Percentiles rank a stretch among this genome's conserved stretches.
Conservation (phyloP, 2,329 filamentous ascomycete species). For the Hymenoscyphus occultus region DNA sequence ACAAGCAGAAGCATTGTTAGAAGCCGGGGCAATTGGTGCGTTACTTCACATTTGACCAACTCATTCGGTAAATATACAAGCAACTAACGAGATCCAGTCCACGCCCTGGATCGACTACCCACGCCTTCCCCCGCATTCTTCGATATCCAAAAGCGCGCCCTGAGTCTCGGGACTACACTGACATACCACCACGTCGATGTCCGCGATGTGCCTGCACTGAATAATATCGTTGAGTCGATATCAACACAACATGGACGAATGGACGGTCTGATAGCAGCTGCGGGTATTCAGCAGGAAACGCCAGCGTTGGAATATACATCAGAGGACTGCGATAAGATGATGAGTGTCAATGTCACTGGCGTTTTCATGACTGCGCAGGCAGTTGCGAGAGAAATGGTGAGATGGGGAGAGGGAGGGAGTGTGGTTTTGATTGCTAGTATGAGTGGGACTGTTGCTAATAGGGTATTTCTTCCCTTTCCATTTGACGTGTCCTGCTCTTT, state of each 20-base stretch:
- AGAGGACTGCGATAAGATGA: conserved; percentile 71
- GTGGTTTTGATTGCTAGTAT: conserved; percentile 69
- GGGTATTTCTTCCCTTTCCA: conserved; percentile 46
- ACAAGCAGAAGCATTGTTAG: conserved; percentile 69
- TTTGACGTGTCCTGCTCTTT: not conserved
- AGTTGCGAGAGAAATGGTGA: conserved; percentile 73
- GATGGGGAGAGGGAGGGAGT: conserved; percentile 55
- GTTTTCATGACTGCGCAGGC: conserved; percentile 83
- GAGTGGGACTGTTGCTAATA: conserved; percentile 65
- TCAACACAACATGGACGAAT: conserved; percentile 67
- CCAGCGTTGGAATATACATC: conserved; percentile 77
- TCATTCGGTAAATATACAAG: not conserved
- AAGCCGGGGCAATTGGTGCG: conserved; percentile 67
- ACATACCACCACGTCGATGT: conserved; percentile 77
- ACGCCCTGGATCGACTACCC: conserved; percentile 37
- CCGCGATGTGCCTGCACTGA: conserved; percentile 64
- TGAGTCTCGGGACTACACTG: conserved; percentile 56
- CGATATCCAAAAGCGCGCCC: conserved; percentile 48
- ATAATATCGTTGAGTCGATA: conserved; percentile 66
- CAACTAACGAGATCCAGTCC: conserved; percentile 20
- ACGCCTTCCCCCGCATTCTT: conserved; percentile 56
- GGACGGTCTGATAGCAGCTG: conserved; percentile 72
- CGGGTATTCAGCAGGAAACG: conserved; percentile 78
- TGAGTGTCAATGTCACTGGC: conserved; percentile 84
- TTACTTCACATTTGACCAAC: conserved; percentile 7